These are phyloP conservation scores for Nepenthes mirabilis DNA, from an alignment of 148 eudicot genomes.

Conservation along the genomic window DNA sequence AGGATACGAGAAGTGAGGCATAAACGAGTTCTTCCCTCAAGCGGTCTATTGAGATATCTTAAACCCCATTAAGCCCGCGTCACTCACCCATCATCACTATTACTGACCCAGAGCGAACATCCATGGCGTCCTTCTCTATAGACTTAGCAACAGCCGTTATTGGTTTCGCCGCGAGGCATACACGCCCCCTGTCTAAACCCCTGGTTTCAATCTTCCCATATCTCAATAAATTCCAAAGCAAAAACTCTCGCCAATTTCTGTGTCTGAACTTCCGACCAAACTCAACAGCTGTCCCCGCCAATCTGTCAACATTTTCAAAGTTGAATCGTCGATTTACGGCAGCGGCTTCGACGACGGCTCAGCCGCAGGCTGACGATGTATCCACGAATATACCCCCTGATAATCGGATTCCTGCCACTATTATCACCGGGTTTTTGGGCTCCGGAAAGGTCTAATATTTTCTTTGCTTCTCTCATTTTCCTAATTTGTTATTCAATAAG, in stretches of 20 bases:
- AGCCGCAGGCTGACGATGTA: conserved; percentile 33
- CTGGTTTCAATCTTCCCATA: conserved; percentile 10
- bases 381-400: conserved; percentile 66
- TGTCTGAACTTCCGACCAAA: background rate
- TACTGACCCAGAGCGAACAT: background rate
- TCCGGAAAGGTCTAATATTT: conserved; percentile 66
- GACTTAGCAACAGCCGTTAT: conserved; percentile 38
- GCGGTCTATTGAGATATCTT: too few species aligned
- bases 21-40: too few species aligned
- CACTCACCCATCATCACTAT: too few species aligned
- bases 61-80: too few species aligned
- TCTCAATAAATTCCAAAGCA: conserved; percentile 5
- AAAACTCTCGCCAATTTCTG: conserved; percentile 3
- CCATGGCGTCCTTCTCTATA: conserved; percentile 50
- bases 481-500: too few species aligned
- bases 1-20: too few species aligned
- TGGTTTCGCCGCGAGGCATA: conserved; percentile 23
- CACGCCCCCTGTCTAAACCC: conserved; percentile 11
- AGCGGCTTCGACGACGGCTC: conserved; percentile 21
- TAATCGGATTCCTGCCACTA: conserved; percentile 87
- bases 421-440: conserved; percentile 90
- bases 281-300: background rate
- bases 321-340: conserved; percentile 18
- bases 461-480: background rate
- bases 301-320: conserved; percentile 10